phyloP scores from a whole-genome alignment of 129 eudicot species.

The Heracleum sosnowskyi region DNA sequence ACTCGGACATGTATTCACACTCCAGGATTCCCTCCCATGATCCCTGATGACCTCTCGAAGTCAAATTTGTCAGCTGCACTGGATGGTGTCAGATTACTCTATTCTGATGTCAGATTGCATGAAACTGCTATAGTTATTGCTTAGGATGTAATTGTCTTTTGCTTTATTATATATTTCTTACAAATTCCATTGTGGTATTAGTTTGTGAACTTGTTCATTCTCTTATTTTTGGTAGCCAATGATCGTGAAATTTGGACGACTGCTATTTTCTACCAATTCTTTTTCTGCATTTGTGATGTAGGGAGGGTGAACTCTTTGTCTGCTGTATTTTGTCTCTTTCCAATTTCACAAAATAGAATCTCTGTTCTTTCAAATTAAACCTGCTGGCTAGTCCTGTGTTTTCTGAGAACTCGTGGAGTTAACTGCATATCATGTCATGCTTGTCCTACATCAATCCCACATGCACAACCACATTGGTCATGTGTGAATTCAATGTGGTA shows the following conservation, averaged over 20 bases:
- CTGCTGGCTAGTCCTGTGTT: neutral
- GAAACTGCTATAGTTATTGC: slow-evolving; percentile 81
- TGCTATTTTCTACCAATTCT: neutral
- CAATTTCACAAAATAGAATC: neutral
- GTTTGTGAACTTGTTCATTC: neutral
- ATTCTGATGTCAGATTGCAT: slow-evolving; percentile 77
- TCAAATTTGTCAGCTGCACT: slow-evolving; percentile 55
- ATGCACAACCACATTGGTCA: neutral
- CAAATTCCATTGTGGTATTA: neutral
- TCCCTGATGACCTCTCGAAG: slow-evolving; percentile 65
- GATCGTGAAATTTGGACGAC: neutral
- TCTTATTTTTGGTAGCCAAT: neutral
- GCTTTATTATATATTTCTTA: slow-evolving; percentile 2
- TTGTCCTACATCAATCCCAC: neutral
- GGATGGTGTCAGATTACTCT: slow-evolving; percentile 65
- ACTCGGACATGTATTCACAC: slow-evolving; percentile 94
- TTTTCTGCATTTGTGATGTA: neutral
- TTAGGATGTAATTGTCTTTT: slow-evolving; percentile 50
- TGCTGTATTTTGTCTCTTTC: neutral
- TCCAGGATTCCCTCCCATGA: slow-evolving; percentile 87
- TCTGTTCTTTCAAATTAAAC: neutral
- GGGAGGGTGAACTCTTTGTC: neutral
- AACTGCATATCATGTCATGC: neutral
- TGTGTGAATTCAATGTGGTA: neutral
- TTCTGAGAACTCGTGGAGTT: neutral